Evolutionary conservation across 2,329 filamentous ascomycete genomes (phyloP).

Genomic region (Remersonia thermophila): DNA sequence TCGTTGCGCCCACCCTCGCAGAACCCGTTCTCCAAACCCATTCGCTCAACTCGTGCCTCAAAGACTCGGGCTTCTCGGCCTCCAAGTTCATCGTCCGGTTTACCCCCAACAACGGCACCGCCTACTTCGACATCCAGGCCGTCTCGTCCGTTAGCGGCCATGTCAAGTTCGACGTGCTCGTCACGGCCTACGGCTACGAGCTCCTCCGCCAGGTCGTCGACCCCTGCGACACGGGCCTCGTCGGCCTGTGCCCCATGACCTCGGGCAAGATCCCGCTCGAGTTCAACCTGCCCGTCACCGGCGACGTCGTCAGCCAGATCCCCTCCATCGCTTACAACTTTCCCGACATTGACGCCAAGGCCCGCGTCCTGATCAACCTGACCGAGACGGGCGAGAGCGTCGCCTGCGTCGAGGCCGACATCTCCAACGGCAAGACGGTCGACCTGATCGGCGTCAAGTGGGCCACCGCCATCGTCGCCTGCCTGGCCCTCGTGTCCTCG

Average conservation of each 20-base stretch:
- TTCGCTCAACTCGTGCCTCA: conserved; percentile 75
- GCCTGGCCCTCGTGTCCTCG: conserved; percentile 69
- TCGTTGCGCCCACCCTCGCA: conserved; percentile 39
- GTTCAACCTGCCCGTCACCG: conserved; percentile 52
- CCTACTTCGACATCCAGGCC: conserved; percentile 64
- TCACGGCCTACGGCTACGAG: conserved; percentile 73
- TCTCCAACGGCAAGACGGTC: conserved; percentile 89
- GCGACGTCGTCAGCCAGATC: conserved; percentile 48
- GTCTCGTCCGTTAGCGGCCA: conserved; percentile 73
- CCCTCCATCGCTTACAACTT: conserved; percentile 80
- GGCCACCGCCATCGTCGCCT: conserved; percentile 78
- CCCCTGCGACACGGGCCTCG: conserved; percentile 59
- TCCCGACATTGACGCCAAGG: conserved; percentile 79
- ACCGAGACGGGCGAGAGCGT: conserved; percentile 44
- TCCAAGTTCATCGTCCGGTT: conserved; percentile 79
- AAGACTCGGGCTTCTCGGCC: conserved; percentile 74
- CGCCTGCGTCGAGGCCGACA: conserved; percentile 74
- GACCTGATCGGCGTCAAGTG: conserved; percentile 81
- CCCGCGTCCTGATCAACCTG: conserved; percentile 69
- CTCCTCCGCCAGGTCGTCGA: conserved; percentile 57
- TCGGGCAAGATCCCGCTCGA: conserved; percentile 67
- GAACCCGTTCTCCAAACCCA: conserved; percentile 55
- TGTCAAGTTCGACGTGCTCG: conserved; percentile 62
- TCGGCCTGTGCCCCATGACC: conserved; percentile 82
- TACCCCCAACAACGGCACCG: conserved; percentile 60